Evolutionary conservation across 2,329 filamentous ascomycete species (phyloP).

Genomic region (Nectriaceae sp.): DNA sequence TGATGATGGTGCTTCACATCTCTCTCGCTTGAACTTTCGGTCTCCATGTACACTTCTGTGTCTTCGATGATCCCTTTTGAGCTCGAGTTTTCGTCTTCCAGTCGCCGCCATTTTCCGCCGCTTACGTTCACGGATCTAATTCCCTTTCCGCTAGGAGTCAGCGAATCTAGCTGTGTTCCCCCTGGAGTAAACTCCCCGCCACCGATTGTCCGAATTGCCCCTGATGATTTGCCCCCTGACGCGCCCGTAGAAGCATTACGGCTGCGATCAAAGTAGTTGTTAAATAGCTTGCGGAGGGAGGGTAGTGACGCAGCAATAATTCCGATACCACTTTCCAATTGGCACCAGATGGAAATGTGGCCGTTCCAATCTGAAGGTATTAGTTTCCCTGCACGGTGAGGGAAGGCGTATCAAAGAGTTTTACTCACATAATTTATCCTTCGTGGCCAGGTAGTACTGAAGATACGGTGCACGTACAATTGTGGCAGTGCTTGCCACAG

Average conservation of each 20-base stretch:
- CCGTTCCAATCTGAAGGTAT: neutral
- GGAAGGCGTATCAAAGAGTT: neutral
- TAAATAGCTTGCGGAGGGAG: neutral
- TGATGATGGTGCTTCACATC: neutral
- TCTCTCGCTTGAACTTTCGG: neutral
- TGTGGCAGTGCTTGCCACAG: conserved; percentile 2
- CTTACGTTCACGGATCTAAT: neutral
- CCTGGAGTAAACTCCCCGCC: neutral
- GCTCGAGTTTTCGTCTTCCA: neutral
- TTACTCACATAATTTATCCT: neutral
- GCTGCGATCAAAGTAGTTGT: neutral
- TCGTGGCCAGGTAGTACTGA: conserved; percentile 3
- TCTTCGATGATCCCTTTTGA: neutral
- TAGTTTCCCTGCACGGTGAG: neutral
- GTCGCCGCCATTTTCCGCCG: neutral
- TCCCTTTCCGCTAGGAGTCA: neutral
- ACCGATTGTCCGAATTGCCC: neutral
- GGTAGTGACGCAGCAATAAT: neutral
- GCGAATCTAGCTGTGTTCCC: neutral
- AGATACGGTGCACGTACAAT: conserved; percentile 7
- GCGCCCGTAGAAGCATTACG: neutral
- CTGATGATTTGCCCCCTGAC: neutral
- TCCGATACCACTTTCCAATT: neutral
- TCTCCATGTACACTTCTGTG: neutral
- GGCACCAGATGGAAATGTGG: neutral